Conservation (phyloP, 192 early-diverging fungal species). For the Lobosporangium transversale region DNA sequence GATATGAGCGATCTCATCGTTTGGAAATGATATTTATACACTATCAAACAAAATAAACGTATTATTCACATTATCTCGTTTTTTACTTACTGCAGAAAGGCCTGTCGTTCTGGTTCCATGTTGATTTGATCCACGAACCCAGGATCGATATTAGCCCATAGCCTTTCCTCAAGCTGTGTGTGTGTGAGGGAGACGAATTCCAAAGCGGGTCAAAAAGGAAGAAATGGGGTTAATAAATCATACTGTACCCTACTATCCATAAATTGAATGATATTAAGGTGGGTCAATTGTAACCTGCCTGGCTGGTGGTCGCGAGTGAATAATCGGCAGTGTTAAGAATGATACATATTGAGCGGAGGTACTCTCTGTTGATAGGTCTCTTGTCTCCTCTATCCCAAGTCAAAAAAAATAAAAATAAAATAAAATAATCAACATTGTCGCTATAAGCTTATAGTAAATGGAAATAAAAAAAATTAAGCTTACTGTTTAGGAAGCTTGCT, state of each 20-base stretch:
- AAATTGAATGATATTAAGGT: too few relatives aligned
- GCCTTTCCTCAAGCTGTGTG: slow-evolving; percentile 91
- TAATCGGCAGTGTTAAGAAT: slow-evolving; percentile 96
- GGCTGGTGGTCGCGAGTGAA: slow-evolving; percentile 82
- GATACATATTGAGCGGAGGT: slow-evolving; percentile 76
- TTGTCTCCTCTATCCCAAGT: slow-evolving; percentile 66
- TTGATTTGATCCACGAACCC: slow-evolving; percentile 74
- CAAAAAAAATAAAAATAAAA: slow-evolving; percentile 10
- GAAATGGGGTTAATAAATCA: not conserved
- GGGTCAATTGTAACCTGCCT: too few relatives aligned
- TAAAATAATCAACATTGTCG: not conserved
- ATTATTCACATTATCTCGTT: too few relatives aligned
- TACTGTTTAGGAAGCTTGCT: slow-evolving; percentile 76
- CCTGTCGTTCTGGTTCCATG: slow-evolving; percentile 80
- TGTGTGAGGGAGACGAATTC: too few relatives aligned
- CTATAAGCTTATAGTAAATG: not conserved
- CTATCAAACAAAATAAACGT: too few relatives aligned
- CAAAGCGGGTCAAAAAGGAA: slow-evolving; percentile 5
- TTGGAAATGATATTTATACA: too few relatives aligned
- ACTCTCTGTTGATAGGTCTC: slow-evolving; percentile 68
- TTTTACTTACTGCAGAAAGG: slow-evolving; percentile 74
- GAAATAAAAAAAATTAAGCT: not conserved
- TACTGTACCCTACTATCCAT: too few relatives aligned
- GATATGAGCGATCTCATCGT: not conserved
- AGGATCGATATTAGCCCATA: slow-evolving; percentile 84